Percentiles rank a stretch among this genome's conserved stretches.
These are phyloP conservation scores for Amoebophrya sp. DNA, from an alignment of 169 alveolate genomes.

Conservation along the genomic window DNA sequence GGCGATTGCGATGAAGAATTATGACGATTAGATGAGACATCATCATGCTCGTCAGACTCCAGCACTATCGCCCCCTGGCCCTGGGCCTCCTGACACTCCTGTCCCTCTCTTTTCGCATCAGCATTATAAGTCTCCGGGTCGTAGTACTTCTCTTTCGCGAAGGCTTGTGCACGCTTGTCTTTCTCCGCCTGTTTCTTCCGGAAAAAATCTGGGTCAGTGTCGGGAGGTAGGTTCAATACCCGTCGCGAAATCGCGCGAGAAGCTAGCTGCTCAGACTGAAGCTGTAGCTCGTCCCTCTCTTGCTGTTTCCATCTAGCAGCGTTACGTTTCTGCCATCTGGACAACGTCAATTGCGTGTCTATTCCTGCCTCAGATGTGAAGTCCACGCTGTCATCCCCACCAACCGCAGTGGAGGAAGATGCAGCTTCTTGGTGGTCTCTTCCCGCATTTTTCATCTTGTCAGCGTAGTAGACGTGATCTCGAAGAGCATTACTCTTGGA, in stretches of 20 bases:
- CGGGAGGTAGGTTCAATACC: not conserved
- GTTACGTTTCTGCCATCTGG: too few relatives aligned
- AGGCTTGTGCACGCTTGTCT: not conserved
- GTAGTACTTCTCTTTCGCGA: not conserved
- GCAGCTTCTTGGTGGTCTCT: not conserved
- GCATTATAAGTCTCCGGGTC: not conserved
- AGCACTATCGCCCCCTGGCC: not conserved
- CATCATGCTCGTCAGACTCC: too few relatives aligned
- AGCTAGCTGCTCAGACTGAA: too few relatives aligned
- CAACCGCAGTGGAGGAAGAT: not conserved
- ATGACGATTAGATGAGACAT: too few relatives aligned
- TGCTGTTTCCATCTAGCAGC: too few relatives aligned
- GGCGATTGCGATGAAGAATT: too few relatives aligned
- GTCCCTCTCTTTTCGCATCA: not conserved
- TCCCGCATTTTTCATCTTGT: not conserved
- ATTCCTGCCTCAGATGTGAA: too few relatives aligned
- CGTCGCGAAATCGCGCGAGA: not conserved
- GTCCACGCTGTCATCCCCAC: too few relatives aligned
- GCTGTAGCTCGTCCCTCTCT: not conserved
- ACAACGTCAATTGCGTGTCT: too few relatives aligned
- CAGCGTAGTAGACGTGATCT: not conserved
- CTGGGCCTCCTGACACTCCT: not conserved
- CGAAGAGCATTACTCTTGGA: too few relatives aligned
- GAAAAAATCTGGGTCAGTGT: not conserved
- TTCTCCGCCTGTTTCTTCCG: not conserved